A percentile compares a stretch with the other conserved stretches of the same genome.
Evolutionary conservation across 352 stramenopile genomes (phyloP).

Genomic region (Aphanomyces stellatus): DNA sequence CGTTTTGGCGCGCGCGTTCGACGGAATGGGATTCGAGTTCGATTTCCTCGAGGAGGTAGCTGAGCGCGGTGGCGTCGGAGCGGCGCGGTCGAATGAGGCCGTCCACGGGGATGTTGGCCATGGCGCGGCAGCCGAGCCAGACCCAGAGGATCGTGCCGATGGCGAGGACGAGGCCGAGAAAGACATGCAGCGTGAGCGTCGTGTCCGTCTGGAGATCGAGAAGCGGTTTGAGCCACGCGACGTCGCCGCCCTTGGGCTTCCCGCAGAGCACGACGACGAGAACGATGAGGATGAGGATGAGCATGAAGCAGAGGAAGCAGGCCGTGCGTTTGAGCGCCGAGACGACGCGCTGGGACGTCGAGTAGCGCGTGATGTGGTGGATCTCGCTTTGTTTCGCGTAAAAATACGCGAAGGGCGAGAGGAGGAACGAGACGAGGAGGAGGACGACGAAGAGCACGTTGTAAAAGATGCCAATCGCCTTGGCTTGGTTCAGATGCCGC

Average conservation of each 20-base stretch:
- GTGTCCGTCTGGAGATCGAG: slow-evolving; percentile 67
- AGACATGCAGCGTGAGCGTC: slow-evolving; percentile 54
- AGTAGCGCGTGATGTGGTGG: slow-evolving; percentile 66
- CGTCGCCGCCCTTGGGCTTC: slow-evolving; percentile 61
- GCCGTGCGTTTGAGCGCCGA: slow-evolving; percentile 58
- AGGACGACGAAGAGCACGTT: slow-evolving; percentile 58
- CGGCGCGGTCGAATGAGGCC: slow-evolving; percentile 34
- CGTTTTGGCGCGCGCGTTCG: slow-evolving; percentile 1
- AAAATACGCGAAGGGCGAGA: slow-evolving; percentile 67
- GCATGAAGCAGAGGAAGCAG: slow-evolving; percentile 64
- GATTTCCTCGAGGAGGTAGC: slow-evolving; percentile 19
- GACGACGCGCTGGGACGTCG: slow-evolving; percentile 43
- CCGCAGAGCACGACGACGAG: slow-evolving; percentile 66
- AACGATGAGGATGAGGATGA: slow-evolving; percentile 52
- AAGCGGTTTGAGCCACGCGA: slow-evolving; percentile 78
- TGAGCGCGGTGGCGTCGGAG: not conserved
- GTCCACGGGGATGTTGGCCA: slow-evolving; percentile 64
- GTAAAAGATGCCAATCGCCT: slow-evolving; percentile 54
- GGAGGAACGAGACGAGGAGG: slow-evolving; percentile 54
- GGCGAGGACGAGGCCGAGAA: slow-evolving; percentile 64
- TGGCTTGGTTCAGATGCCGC: slow-evolving; percentile 35
- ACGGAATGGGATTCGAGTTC: slow-evolving; percentile 13
- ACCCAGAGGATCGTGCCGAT: slow-evolving; percentile 75
- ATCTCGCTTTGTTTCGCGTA: slow-evolving; percentile 81
- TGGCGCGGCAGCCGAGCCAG: slow-evolving; percentile 51